These are phyloP conservation scores for Coccomyxa subellipsoidea DNA, from an alignment of 163 green algal species.

Conservation along the genomic window DNA sequence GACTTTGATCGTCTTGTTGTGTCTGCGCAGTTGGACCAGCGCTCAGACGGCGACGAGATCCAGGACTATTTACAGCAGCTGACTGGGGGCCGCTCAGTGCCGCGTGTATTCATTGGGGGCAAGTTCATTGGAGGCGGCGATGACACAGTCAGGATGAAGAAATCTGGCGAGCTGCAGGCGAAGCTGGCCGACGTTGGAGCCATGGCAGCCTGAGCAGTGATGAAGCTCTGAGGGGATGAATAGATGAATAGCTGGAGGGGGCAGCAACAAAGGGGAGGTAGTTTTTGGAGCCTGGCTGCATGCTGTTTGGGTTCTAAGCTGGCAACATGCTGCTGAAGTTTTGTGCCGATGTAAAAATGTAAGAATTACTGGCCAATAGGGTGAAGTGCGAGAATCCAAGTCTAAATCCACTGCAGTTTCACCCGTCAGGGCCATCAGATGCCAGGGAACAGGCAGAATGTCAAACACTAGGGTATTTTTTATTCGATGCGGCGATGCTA, in stretches of 20 bases:
- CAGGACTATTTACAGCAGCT: constrained; percentile 23
- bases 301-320: not conserved
- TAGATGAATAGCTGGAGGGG: not conserved
- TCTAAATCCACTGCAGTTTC: not conserved
- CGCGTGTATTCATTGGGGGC: constrained; percentile 13
- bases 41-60: constrained; percentile 20
- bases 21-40: constrained; percentile 21
- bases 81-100: constrained; percentile 9
- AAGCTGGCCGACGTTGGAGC: not conserved
- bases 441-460: not conserved
- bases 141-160: not conserved
- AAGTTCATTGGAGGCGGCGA: constrained; percentile 23
- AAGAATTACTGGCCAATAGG: not conserved
- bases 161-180: not conserved
- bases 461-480: not conserved
- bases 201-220: not conserved
- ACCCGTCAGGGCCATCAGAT: not conserved
- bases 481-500: not conserved
- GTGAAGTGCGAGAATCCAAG: no score
- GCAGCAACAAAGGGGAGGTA: not conserved
- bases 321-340: not conserved
- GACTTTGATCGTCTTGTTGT: not conserved
- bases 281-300: not conserved
- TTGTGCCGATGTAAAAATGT: not conserved
- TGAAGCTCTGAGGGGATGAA: not conserved